Evolutionary conservation across 2,329 filamentous ascomycete species (phyloP).

Genomic region (Aspergillus latus): DNA sequence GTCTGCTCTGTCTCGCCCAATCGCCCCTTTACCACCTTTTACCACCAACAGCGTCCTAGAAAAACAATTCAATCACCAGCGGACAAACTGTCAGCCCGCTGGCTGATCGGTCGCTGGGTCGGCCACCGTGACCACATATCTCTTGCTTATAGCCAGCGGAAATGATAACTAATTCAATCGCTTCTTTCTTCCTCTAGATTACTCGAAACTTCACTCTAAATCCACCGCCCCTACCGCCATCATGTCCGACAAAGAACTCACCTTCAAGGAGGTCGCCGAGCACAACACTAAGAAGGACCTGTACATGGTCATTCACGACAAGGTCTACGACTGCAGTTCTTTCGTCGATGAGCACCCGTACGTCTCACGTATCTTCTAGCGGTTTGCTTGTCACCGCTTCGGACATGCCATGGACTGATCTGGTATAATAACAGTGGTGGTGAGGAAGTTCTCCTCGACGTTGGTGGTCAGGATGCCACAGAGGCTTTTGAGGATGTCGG

Average conservation of each 20-base stretch:
- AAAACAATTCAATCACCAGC: background rate
- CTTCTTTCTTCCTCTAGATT: background rate
- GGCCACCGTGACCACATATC: background rate
- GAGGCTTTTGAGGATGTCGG: conserved; percentile 99
- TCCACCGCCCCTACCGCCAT: conserved; percentile 1
- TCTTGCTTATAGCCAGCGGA: background rate
- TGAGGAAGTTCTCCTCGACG: conserved; percentile 96
- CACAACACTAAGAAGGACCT: conserved; percentile 93
- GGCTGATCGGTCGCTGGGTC: background rate
- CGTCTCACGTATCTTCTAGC: conserved; percentile 35
- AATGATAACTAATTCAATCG: conserved; percentile 12
- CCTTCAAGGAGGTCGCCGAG: conserved; percentile 75
- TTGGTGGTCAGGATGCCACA: conserved; percentile 91
- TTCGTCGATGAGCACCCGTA: conserved; percentile 98
- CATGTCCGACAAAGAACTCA: conserved; percentile 63
- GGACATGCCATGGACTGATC: background rate
- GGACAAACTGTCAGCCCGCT: background rate
- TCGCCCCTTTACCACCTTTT: background rate
- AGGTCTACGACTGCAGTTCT: conserved; percentile 85
- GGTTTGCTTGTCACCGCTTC: background rate
- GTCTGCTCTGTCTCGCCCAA: conserved; percentile 2
- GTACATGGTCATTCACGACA: conserved; percentile 89
- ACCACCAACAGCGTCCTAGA: background rate
- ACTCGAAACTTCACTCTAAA: background rate
- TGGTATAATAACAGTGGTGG: conserved; percentile 66